Conservation (phyloP, 768 basidiomycete genomes). For the Artomyces pyxidatus region DNA sequence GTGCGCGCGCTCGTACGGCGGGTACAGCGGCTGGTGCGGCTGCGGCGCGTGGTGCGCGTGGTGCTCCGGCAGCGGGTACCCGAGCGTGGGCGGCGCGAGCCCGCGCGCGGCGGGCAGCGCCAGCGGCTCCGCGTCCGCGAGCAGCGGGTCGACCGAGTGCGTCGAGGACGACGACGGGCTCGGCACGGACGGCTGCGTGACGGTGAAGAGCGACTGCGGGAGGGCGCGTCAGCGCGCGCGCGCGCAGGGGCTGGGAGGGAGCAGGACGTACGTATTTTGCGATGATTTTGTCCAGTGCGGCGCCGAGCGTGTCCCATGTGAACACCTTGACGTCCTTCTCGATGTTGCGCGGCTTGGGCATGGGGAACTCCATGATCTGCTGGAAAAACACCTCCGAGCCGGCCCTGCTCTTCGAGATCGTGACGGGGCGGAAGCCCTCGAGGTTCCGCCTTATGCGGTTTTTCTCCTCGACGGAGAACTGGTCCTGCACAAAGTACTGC, state of each 20-base stretch:
- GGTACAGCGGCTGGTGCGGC: background rate
- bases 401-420: conserved; percentile 78
- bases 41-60: background rate
- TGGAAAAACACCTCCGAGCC: conserved; percentile 86
- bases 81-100: background rate
- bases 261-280: conserved; percentile 65
- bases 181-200: background rate
- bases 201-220: conserved; percentile 4
- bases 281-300: conserved; percentile 71
- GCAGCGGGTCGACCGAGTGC: background rate
- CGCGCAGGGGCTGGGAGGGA: background rate
- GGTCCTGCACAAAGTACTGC: conserved; percentile 64
- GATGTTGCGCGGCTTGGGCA: conserved; percentile 91
- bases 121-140: no score
- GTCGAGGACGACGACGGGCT: background rate
- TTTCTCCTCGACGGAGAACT: conserved; percentile 93
- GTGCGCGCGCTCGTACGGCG: background rate
- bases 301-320: conserved; percentile 61
- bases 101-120: no score
- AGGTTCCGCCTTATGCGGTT: conserved; percentile 92
- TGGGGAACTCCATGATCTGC: conserved; percentile 92
- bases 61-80: background rate
- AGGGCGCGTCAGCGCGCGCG: background rate
- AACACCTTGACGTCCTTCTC: conserved; percentile 95
- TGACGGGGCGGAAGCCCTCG: conserved; percentile 85